Percentiles rank a stretch among this genome's conserved stretches.
phyloP scores from a whole-genome alignment of 1,284 basidiomycete species.

The Abortiporus biennis region DNA sequence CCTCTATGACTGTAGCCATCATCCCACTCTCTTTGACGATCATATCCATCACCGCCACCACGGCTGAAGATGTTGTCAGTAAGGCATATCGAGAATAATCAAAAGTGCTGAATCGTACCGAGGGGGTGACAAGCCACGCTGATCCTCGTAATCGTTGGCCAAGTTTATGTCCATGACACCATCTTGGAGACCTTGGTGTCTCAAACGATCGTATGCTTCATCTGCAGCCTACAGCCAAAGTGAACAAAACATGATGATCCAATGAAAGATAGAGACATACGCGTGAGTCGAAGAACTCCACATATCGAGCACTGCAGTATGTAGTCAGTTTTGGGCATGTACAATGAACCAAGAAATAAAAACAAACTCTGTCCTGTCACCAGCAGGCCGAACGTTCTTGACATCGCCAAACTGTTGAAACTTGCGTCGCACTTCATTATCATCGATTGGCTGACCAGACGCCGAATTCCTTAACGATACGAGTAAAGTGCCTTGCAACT shows the following conservation, averaged over 20 bases:
- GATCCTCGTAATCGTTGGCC: conserved; percentile 71
- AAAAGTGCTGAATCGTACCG: conserved; percentile 12
- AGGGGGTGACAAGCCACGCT: conserved; percentile 22
- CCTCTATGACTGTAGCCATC: conserved; percentile 36
- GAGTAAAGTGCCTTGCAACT: conserved; percentile 78
- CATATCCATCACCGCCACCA: conserved; percentile 33
- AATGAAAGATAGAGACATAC: conserved; percentile 36
- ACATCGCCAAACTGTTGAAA: conserved; percentile 90
- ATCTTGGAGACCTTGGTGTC: conserved; percentile 75
- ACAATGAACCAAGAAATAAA: neutral
- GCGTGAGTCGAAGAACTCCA: conserved; percentile 87
- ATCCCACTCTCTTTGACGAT: conserved; percentile 24
- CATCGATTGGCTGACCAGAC: conserved; percentile 66
- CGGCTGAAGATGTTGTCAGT: conserved; percentile 18
- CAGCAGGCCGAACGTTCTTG: conserved; percentile 65
- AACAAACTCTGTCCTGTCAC: conserved; percentile 67
- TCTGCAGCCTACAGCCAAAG: conserved; percentile 54
- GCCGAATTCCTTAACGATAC: conserved; percentile 69
- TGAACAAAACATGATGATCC: conserved; percentile 11
- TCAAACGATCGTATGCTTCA: conserved; percentile 75
- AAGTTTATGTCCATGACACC: conserved; percentile 85
- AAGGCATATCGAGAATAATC: neutral
- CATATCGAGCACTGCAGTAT: conserved; percentile 62
- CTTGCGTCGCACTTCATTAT: conserved; percentile 76
- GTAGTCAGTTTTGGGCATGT: conserved; percentile 2